Evolutionary conservation across 208 protist genomes (phyloP).

Genomic region (Trichomonas gallinae): DNA sequence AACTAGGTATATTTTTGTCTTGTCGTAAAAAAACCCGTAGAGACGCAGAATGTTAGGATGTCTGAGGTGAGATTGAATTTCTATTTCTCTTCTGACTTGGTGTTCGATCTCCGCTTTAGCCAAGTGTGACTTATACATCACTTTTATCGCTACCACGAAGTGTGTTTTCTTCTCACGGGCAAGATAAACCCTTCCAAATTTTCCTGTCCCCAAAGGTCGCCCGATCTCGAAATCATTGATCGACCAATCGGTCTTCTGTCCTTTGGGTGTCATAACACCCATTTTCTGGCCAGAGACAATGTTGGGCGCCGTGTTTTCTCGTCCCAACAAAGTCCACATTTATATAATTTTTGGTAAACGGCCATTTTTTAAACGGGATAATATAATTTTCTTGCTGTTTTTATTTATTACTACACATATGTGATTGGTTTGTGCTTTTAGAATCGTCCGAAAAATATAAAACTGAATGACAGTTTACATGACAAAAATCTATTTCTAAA

Average conservation of each 20-base stretch:
- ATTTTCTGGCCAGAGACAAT: background rate
- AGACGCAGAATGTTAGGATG: slow-evolving; percentile 92
- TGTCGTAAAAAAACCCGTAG: slow-evolving; percentile 85
- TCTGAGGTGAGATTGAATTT: slow-evolving; percentile 89
- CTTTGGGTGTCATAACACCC: background rate
- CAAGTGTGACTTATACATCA: slow-evolving; percentile 77
- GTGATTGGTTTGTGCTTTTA: too few species aligned
- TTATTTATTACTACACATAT: too few species aligned
- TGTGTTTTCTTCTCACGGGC: slow-evolving; percentile 85
- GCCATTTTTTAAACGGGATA: background rate
- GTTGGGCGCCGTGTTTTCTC: background rate
- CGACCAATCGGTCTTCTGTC: slow-evolving; percentile 30
- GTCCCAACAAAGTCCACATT: background rate
- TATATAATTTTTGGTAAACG: background rate
- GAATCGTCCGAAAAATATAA: too few species aligned
- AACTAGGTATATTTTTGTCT: slow-evolving; percentile 86
- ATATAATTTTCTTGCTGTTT: too few species aligned
- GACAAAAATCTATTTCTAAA: too few species aligned
- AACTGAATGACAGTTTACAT: too few species aligned
- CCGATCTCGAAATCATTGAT: slow-evolving; percentile 58
- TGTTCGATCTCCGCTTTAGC: slow-evolving; percentile 77
- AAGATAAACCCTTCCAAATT: slow-evolving; percentile 96
- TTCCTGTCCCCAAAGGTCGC: slow-evolving; percentile 62
- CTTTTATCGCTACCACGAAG: slow-evolving; percentile 93
- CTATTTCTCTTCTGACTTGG: slow-evolving; percentile 92